Evolutionary conservation across 306 rosid species (phyloP).

Genomic region (Ormosia emarginata): DNA sequence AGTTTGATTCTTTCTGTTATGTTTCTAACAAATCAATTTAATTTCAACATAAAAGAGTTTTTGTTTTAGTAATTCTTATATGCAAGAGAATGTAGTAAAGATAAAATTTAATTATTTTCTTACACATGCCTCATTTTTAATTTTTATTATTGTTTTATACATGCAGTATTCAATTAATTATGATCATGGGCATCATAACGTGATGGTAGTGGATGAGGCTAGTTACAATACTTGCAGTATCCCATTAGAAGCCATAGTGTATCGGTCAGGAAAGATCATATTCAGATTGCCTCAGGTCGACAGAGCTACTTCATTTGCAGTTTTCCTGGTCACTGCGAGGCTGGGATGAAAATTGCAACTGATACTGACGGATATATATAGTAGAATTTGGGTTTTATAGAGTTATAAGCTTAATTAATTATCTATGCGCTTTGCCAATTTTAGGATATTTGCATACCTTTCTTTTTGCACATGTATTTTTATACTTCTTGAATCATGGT

Average conservation of each 20-base stretch:
- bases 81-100: no score
- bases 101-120: neutral
- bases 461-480: neutral
- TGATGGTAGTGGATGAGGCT: slow-evolving; percentile 13
- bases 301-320: slow-evolving; percentile 39
- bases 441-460: neutral
- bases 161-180: slow-evolving; percentile 35
- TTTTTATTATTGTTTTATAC: neutral
- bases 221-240: slow-evolving; percentile 31
- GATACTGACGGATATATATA: neutral
- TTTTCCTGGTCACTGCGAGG: slow-evolving; percentile 35
- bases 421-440: neutral
- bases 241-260: neutral
- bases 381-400: neutral
- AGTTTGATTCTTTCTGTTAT: no score
- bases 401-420: neutral
- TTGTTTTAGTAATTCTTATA: no score
- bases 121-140: neutral
- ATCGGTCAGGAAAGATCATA: slow-evolving; percentile 29
- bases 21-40: neutral
- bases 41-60: no score
- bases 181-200: slow-evolving; percentile 7
- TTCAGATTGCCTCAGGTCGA: slow-evolving; percentile 30
- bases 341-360: slow-evolving; percentile 42
- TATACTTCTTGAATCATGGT: neutral